Conservation (phyloP, 306 rosid species). For the Senna tora region DNA sequence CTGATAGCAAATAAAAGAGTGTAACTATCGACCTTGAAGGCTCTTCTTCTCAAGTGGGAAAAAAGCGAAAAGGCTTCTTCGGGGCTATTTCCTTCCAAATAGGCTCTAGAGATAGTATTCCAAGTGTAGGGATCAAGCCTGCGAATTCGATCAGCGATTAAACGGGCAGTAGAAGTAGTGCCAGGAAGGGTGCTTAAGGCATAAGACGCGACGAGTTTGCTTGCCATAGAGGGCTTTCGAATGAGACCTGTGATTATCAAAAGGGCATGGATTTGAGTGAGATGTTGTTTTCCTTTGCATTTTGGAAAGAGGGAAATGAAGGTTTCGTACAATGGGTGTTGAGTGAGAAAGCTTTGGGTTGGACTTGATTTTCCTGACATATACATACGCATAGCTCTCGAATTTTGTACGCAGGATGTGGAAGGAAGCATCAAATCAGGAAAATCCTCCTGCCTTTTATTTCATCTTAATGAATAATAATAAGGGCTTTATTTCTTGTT, state of each 20-base stretch:
- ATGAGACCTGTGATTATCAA: slow-evolving; percentile 19
- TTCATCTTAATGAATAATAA: too few species aligned
- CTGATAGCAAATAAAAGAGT: slow-evolving; percentile 54
- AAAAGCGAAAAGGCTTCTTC: slow-evolving; percentile 13
- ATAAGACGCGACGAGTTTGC: slow-evolving; percentile 18
- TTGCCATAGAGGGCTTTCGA: slow-evolving; percentile 10
- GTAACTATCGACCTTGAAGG: slow-evolving; percentile 47
- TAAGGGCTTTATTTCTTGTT: too few species aligned
- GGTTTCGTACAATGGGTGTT: neutral
- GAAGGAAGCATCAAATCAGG: neutral
- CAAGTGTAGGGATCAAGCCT: slow-evolving; percentile 17
- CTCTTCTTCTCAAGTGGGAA: slow-evolving; percentile 15
- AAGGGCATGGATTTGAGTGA: slow-evolving; percentile 21
- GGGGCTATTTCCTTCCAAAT: neutral
- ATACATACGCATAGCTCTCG: neutral
- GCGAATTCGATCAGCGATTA: slow-evolving; percentile 5
- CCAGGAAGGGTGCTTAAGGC: slow-evolving; percentile 4
- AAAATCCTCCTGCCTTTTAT: too few species aligned
- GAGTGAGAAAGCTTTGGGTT: neutral
- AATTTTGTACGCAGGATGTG: neutral
- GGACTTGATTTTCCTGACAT: slow-evolving; percentile 19
- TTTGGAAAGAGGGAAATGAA: neutral
- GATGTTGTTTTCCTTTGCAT: neutral
- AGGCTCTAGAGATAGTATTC: slow-evolving; percentile 9
- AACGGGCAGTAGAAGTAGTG: neutral